These are phyloP conservation scores for Mucor circinelloides DNA, from an alignment of 371 early-diverging fungal genomes.

Conservation along the genomic window DNA sequence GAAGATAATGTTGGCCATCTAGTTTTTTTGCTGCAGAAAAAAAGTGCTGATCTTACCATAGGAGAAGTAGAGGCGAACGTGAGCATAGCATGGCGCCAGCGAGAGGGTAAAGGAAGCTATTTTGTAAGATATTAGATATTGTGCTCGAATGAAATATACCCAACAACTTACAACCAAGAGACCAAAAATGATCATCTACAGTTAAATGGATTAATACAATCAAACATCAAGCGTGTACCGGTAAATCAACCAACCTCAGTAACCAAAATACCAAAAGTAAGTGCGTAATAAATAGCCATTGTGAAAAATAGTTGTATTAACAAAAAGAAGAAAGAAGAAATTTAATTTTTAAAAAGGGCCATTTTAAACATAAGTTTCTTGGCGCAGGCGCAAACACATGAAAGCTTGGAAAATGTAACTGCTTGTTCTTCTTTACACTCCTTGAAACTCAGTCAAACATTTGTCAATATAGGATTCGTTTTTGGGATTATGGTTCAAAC, in stretches of 20 bases:
- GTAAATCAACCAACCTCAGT: slow-evolving; percentile 30
- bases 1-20: not conserved
- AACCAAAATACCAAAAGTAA: slow-evolving; percentile 40
- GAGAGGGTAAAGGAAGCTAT: slow-evolving; percentile 58
- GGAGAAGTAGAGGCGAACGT: slow-evolving; percentile 49
- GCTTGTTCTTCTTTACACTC: not conserved
- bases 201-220: not conserved
- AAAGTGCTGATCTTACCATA: slow-evolving; percentile 21
- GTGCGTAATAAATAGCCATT: slow-evolving; percentile 47
- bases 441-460: not conserved
- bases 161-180: slow-evolving; percentile 32
- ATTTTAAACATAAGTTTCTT: not conserved
- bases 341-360: not conserved
- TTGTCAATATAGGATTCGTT: not conserved
- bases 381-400: not conserved
- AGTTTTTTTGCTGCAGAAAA: not conserved
- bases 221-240: too few species aligned
- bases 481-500: not conserved
- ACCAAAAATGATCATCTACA: slow-evolving; percentile 48
- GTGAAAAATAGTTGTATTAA: not conserved
- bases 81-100: slow-evolving; percentile 55
- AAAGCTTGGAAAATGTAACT: not conserved
- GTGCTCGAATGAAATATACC: not conserved
- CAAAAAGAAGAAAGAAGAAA: not conserved
- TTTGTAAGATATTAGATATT: not conserved